phyloP scores from a whole-genome alignment of 805 yeast genomes.

The Nadsonia fulvescens region DNA sequence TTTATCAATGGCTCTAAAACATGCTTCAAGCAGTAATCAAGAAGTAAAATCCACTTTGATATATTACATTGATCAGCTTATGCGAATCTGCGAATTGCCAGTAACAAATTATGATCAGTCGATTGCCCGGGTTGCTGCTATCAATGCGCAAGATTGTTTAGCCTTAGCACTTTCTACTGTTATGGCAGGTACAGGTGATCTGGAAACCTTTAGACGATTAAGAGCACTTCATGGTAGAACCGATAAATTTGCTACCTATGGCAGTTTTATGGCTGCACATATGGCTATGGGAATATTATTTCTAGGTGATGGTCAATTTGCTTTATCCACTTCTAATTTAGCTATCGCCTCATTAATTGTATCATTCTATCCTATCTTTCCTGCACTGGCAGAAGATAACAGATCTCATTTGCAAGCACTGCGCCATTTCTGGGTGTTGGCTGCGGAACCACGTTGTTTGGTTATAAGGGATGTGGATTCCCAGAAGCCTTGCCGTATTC shows the following conservation, averaged over 20 bases:
- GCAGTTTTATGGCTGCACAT: slow-evolving; percentile 60
- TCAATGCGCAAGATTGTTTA: slow-evolving; percentile 37
- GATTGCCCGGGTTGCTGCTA: slow-evolving; percentile 35
- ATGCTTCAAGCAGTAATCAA: slow-evolving; percentile 49
- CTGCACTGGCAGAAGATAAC: slow-evolving; percentile 22
- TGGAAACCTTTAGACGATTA: slow-evolving; percentile 55
- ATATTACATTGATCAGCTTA: slow-evolving; percentile 33
- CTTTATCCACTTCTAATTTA: slow-evolving; percentile 43
- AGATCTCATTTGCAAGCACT: slow-evolving; percentile 67
- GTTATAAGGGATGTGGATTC: slow-evolving; percentile 53
- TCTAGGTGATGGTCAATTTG: slow-evolving; percentile 84
- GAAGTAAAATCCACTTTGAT: slow-evolving; percentile 38
- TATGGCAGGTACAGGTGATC: slow-evolving; percentile 86
- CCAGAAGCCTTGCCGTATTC: slow-evolving; percentile 33
- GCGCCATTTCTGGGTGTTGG: slow-evolving; percentile 78
- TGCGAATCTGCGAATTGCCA: slow-evolving; percentile 24
- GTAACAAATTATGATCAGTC: slow-evolving; percentile 38
- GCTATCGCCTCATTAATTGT: slow-evolving; percentile 54
- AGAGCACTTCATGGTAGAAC: slow-evolving; percentile 46
- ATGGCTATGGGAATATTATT: slow-evolving; percentile 77
- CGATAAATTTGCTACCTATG: slow-evolving; percentile 27
- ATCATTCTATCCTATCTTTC: slow-evolving; percentile 62
- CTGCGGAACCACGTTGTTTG: slow-evolving; percentile 69
- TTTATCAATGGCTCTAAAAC: slow-evolving; percentile 53
- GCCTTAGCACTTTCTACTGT: slow-evolving; percentile 50